phyloP scores from a whole-genome alignment of 2,329 filamentous ascomycete genomes.

The Rhinocladiella similis region DNA sequence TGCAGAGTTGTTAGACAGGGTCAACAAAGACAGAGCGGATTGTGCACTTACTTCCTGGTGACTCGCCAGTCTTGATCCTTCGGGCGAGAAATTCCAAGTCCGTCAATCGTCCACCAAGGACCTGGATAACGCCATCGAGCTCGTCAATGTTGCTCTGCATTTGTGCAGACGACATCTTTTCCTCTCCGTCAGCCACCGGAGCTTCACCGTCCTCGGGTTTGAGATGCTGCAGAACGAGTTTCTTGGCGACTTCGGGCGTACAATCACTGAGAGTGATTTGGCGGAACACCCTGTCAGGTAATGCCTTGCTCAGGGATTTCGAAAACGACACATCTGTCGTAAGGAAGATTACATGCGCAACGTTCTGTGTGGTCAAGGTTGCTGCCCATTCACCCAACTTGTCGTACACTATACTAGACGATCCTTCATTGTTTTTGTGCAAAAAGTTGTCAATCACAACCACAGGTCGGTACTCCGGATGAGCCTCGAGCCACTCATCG shows the following conservation, averaged over 20 bases:
- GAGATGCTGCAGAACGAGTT: conserved; percentile 83
- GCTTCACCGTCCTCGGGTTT: conserved; percentile 45
- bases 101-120: conserved; percentile 86
- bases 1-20: conserved; percentile 25
- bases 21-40: background rate
- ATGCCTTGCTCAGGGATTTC: conserved; percentile 80
- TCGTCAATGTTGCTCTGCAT: conserved; percentile 62
- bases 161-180: conserved; percentile 48
- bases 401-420: conserved; percentile 65
- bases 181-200: conserved; percentile 35
- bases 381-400: conserved; percentile 90
- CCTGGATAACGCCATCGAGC: conserved; percentile 76
- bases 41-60: conserved; percentile 57
- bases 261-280: conserved; percentile 84
- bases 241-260: conserved; percentile 80
- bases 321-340: conserved; percentile 86
- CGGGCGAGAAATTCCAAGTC: conserved; percentile 94
- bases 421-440: conserved; percentile 69
- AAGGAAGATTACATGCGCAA: conserved; percentile 92
- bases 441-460: conserved; percentile 91
- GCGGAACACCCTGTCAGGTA: conserved; percentile 89
- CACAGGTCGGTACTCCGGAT: conserved; percentile 79
- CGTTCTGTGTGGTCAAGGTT: conserved; percentile 76
- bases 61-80: conserved; percentile 82
- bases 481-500: conserved; percentile 86